phyloP scores from a whole-genome alignment of 2,329 filamentous ascomycete genomes.

The Fusarium tricinctum region DNA sequence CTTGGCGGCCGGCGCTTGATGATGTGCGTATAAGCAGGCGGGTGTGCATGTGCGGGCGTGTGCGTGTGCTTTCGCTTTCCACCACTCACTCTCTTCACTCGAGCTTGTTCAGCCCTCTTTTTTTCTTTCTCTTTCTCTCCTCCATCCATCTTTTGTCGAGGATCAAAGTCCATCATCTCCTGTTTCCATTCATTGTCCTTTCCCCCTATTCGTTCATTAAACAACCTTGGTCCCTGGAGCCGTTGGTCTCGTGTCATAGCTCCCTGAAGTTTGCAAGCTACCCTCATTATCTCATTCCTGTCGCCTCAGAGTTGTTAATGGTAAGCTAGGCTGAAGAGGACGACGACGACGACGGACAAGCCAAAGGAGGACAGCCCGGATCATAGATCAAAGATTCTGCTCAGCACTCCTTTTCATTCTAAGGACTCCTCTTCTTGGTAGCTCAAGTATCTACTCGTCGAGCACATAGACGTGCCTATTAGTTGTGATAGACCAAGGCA shows the following conservation, averaged over 20 bases:
- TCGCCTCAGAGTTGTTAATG: conserved; percentile 29
- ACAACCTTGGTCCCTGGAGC: conserved; percentile 28
- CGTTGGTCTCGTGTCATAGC: conserved; percentile 38
- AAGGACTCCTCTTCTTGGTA: conserved; percentile 21
- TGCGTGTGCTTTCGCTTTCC: conserved; percentile 42
- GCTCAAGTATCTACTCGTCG: conserved; percentile 17
- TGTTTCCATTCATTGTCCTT: conserved; percentile 19
- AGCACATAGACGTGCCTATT: conserved; percentile 19
- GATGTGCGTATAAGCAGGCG: conserved; percentile 49
- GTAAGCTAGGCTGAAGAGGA: conserved; percentile 15
- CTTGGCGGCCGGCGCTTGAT: conserved; percentile 48
- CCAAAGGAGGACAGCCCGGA: conserved; percentile 15
- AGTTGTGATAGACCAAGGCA: conserved; percentile 18
- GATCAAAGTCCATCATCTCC: conserved; percentile 30
- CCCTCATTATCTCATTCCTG: conserved; percentile 23
- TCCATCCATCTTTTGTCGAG: conserved; percentile 40
- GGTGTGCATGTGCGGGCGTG: conserved; percentile 46
- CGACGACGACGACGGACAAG: conserved; percentile 9
- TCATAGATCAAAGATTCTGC: conserved; percentile 22
- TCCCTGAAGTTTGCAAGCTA: conserved; percentile 36
- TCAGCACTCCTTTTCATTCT: conserved; percentile 35
- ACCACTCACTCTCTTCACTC: conserved; percentile 38
- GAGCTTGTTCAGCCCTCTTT: conserved; percentile 41
- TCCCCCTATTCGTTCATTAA: conserved; percentile 39
- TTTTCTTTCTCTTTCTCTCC: conserved; percentile 39